Percentiles rank a stretch among this genome's conserved stretches.
These are phyloP conservation scores for Trichoderma gracile DNA, from an alignment of 2,329 filamentous ascomycete genomes.

Conservation along the genomic window DNA sequence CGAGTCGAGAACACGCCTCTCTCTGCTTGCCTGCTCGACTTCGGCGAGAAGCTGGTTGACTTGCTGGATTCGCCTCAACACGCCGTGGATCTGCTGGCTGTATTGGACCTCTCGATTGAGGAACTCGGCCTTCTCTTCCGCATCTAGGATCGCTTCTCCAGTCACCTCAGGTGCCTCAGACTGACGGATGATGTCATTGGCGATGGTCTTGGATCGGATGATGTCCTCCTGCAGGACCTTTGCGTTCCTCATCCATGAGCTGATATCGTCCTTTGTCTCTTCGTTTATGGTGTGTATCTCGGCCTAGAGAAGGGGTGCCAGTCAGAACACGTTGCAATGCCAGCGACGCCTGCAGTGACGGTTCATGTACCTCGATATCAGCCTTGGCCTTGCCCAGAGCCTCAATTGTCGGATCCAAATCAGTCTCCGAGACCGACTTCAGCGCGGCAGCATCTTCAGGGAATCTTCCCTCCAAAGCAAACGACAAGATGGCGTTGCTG, in stretches of 20 bases:
- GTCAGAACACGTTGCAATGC: not conserved
- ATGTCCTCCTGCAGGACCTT: constrained; percentile 85
- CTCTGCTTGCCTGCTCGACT: constrained; percentile 59
- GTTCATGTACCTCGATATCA: constrained; percentile 43
- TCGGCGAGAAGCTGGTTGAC: constrained; percentile 63
- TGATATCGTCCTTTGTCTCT: constrained; percentile 75
- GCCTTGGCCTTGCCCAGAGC: constrained; percentile 41
- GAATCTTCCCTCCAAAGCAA: constrained; percentile 45
- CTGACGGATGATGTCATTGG: constrained; percentile 76
- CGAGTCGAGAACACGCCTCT: constrained; percentile 58
- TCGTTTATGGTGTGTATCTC: constrained; percentile 77
- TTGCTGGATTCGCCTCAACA: constrained; percentile 53
- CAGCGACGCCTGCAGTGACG: not conserved
- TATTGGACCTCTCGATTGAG: constrained; percentile 60
- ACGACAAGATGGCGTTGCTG: constrained; percentile 45
- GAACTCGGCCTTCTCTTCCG: constrained; percentile 57
- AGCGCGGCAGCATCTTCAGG: constrained; percentile 44
- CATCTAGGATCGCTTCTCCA: constrained; percentile 54
- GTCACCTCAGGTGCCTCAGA: constrained; percentile 64
- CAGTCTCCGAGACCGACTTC: constrained; percentile 41
- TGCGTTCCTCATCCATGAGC: constrained; percentile 82
- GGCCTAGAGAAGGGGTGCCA: constrained; percentile 34
- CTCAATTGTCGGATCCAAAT: constrained; percentile 44
- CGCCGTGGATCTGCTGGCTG: constrained; percentile 56
- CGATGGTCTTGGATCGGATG: constrained; percentile 73